Conservation (phyloP, 768 basidiomycete species). For the Cubamyces sp. region DNA sequence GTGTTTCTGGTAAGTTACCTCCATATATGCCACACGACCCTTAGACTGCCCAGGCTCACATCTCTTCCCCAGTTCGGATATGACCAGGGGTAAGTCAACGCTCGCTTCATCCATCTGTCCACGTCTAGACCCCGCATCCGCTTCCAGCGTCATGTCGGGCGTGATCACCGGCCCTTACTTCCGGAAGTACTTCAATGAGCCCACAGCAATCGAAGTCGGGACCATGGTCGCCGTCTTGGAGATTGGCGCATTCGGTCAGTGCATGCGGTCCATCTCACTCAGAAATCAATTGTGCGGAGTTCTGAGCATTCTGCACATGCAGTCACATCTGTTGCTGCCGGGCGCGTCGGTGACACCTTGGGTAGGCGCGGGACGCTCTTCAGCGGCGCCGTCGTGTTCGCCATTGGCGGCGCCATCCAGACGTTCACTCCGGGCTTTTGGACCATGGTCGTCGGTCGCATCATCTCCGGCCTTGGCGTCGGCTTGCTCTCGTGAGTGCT, state of each 20-base stretch:
- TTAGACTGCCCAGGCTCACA: slow-evolving; percentile 14
- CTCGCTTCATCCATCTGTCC: not conserved
- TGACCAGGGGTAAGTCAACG: slow-evolving; percentile 72
- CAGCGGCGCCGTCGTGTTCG: slow-evolving; percentile 81
- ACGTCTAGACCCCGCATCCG: slow-evolving; percentile 6
- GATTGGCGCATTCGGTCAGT: slow-evolving; percentile 85
- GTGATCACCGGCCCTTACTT: slow-evolving; percentile 90
- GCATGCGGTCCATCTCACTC: not conserved
- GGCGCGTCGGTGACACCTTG: slow-evolving; percentile 83
- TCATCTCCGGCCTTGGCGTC: slow-evolving; percentile 88
- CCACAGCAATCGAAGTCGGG: slow-evolving; percentile 75
- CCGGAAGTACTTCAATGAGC: slow-evolving; percentile 79
- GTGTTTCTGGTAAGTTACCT: slow-evolving; percentile 75
- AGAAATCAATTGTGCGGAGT: slow-evolving; percentile 15
- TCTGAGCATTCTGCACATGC: slow-evolving; percentile 10
- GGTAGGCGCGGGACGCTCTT: slow-evolving; percentile 87
- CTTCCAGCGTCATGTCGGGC: slow-evolving; percentile 80
- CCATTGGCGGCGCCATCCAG: slow-evolving; percentile 85
- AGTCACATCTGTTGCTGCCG: slow-evolving; percentile 91
- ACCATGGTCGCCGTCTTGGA: slow-evolving; percentile 97
- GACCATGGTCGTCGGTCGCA: slow-evolving; percentile 81
- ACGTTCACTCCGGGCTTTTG: slow-evolving; percentile 78
- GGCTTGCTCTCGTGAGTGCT: slow-evolving; percentile 79
- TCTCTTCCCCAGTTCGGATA: slow-evolving; percentile 66
- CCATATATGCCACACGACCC: not conserved